Evolutionary conservation across 2,329 filamentous ascomycete genomes (phyloP), one percentile per base, ranked within the genome.

Genomic region (Paradendryphiella salina): DNA sequence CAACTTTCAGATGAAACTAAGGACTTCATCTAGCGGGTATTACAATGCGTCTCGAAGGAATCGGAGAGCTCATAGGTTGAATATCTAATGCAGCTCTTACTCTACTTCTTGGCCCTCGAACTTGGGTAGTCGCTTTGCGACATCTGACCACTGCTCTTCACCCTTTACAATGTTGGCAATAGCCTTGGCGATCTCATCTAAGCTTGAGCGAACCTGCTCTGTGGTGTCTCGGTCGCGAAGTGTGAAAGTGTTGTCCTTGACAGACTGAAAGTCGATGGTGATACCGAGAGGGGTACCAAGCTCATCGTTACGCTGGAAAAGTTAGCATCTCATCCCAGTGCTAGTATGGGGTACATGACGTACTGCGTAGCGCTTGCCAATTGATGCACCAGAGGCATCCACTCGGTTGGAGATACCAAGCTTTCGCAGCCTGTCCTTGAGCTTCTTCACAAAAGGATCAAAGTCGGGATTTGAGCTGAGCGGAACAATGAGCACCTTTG

Each of bases 261-360:
- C 79, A 39, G 90, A 95, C 80, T 97, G 90, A 82, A 96, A 97
- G 45, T 97, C 93, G 53, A 97, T 84, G 0, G 93, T 97, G 74
- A 97, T 86, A 70, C 91, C 93, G 59, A 96, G 86, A 6, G 93
- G 90, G 36, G 94, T 97, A 67, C 93, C 94, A 52, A 96, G 83
- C 78, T 97, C 93, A 74, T 97, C 93, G 73, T 96, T 96, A 66
- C 94, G 86, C 71, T 71, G 48, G 20, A 37, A 20, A n/a, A 46
- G 50, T 70, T 57, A 71, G 64, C 26, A 11, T 18, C 34, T 41
- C 13, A 15, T 39, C 7, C 20, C 14, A 4, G 14, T 23, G 15
- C 15, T 33, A 28, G 26, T 8, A 21, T 26, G 3, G 50, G 28
- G n/a, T 4, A n/a, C 5, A 36, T 18, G 9, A 39, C 67, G 57